Evolutionary conservation across 139 green algal genomes (phyloP).

Genomic region (Chlamydomonas asymmetrica): DNA sequence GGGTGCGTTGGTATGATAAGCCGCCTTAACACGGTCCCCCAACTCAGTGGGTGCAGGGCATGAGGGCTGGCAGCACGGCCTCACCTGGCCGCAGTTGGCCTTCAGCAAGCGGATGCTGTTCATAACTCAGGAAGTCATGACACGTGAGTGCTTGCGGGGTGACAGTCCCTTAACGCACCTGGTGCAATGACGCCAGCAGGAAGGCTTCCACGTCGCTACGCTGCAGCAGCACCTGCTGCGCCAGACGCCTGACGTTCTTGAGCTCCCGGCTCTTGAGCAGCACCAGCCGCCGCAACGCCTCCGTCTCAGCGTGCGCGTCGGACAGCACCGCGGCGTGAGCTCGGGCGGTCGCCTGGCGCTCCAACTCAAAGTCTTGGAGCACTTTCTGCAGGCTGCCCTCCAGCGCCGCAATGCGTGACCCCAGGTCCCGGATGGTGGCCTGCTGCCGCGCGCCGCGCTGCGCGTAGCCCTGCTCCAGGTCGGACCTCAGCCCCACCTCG

Average conservation of each 20-base stretch:
- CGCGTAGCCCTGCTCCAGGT: slow-evolving; percentile 81
- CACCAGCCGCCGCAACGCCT: slow-evolving; percentile 62
- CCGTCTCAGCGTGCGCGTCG: slow-evolving; percentile 56
- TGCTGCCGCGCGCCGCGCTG: slow-evolving; percentile 71
- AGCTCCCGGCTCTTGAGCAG: slow-evolving; percentile 80
- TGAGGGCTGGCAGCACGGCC: too few relatives aligned
- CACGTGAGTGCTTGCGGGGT: too few relatives aligned
- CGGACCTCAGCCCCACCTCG: slow-evolving; percentile 70
- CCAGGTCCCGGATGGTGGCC: slow-evolving; percentile 44
- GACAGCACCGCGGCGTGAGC: slow-evolving; percentile 23
- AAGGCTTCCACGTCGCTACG: slow-evolving; percentile 89
- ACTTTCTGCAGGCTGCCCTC: slow-evolving; percentile 69
- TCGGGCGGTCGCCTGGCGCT: slow-evolving; percentile 44
- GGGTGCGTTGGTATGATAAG: too few relatives aligned
- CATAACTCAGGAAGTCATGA: too few relatives aligned
- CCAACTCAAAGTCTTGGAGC: slow-evolving; percentile 59
- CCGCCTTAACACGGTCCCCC: too few relatives aligned
- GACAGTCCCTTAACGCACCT: too few relatives aligned
- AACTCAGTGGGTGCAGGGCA: too few relatives aligned
- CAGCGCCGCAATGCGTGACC: slow-evolving; percentile 48
- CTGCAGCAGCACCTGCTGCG: slow-evolving; percentile 83
- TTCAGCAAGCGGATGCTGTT: too few relatives aligned
- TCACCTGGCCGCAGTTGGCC: too few relatives aligned
- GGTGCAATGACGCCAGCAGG: slow-evolving; percentile 75
- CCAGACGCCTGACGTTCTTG: slow-evolving; percentile 73